Evolutionary conservation across 768 basidiomycete genomes (phyloP).

Genomic region (Pseudohyphozyma bogoriensis): DNA sequence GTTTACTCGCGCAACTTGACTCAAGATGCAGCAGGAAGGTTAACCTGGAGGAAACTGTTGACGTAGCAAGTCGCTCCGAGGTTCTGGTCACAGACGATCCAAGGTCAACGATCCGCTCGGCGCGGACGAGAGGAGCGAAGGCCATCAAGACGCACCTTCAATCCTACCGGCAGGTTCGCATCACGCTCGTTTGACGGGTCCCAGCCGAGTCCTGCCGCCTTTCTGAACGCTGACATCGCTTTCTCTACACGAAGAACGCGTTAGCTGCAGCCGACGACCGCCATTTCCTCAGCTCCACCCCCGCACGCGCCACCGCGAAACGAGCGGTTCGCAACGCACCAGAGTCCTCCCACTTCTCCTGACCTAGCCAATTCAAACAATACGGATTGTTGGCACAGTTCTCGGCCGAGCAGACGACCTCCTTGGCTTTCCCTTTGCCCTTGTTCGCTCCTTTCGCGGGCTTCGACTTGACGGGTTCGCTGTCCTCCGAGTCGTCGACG

Average conservation of each 20-base stretch:
- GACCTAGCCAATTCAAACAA: conserved; percentile 80
- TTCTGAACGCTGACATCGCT: conserved; percentile 48
- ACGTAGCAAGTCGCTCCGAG: conserved; percentile 96
- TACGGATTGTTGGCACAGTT: conserved; percentile 65
- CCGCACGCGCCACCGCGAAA: neutral
- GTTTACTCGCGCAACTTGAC: neutral
- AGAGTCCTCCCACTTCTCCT: conserved; percentile 58
- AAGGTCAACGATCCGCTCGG: neutral
- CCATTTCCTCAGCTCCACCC: neutral
- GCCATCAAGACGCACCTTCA: conserved; percentile 49
- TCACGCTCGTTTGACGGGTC: conserved; percentile 52
- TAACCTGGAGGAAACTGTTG: conserved; percentile 83
- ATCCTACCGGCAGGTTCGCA: conserved; percentile 56
- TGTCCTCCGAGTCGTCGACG: neutral
- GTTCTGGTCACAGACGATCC: conserved; percentile 49
- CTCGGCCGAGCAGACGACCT: conserved; percentile 12
- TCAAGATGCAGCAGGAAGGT: neutral
- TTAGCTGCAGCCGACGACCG: neutral
- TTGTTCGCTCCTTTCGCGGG: neutral
- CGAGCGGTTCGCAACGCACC: conserved; percentile 40
- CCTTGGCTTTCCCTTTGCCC: conserved; percentile 14
- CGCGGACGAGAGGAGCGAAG: neutral
- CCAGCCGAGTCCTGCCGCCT: conserved; percentile 47
- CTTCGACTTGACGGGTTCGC: neutral
- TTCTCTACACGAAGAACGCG: conserved; percentile 41